A percentile compares a stretch with the other conserved stretches of the same genome.
Evolutionary conservation across 257 asterid species (phyloP).

Genomic region (Jasminum sambac): DNA sequence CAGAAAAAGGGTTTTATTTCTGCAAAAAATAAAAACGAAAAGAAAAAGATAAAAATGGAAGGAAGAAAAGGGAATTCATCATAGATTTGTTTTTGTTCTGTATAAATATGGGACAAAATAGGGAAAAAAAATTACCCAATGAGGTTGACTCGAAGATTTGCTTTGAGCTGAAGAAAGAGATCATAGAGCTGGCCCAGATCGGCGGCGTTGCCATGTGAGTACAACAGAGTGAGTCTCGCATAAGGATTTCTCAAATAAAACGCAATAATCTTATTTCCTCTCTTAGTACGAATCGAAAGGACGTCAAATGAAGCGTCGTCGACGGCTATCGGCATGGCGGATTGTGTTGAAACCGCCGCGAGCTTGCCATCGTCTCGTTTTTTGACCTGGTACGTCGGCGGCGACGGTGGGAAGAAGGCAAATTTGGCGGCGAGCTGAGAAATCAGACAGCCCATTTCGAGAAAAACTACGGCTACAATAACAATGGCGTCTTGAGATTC

Average conservation of each 20-base stretch:
- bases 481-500: conserved; percentile 35
- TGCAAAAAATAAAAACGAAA: not conserved
- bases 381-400: conserved; percentile 89
- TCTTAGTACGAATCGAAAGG: conserved; percentile 55
- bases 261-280: conserved; percentile 90
- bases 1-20: not conserved
- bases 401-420: conserved; percentile 94
- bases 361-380: conserved; percentile 74
- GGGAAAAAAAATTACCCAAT: conserved; percentile 62
- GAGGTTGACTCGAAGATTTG: conserved; percentile 93
- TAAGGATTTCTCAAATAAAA: conserved; percentile 82
- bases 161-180: conserved; percentile 91
- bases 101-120: not conserved
- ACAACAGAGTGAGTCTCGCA: conserved; percentile 83
- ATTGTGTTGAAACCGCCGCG: conserved; percentile 66
- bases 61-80: not conserved
- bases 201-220: conserved; percentile 98
- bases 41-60: conserved; percentile 9
- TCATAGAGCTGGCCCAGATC: conserved; percentile 98
- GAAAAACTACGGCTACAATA: conserved; percentile 20
- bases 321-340: conserved; percentile 63
- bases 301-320: conserved; percentile 83
- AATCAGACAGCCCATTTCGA: conserved; percentile 73
- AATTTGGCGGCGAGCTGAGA: conserved; percentile 94
- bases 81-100: not conserved